Conservation (phyloP, 2,329 filamentous ascomycete genomes). For the Trichoderma harzianum region DNA sequence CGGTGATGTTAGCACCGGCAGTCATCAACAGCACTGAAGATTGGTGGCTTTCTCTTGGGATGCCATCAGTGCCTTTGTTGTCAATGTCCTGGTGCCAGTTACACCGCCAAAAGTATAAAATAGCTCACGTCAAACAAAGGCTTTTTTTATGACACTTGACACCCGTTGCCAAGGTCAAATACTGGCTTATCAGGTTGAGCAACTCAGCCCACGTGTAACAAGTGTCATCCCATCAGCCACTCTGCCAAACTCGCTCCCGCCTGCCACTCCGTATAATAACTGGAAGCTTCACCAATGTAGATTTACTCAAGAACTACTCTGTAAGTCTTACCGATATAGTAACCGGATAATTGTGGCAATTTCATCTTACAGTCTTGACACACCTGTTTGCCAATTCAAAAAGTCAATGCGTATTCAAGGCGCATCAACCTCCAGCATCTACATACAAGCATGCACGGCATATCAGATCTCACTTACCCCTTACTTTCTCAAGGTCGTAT, state of each 20-base stretch:
- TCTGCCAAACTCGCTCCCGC: background rate
- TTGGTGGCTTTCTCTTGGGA: background rate
- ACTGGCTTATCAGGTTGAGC: background rate
- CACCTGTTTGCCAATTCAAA: background rate
- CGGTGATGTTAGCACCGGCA: background rate
- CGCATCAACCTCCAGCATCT: background rate
- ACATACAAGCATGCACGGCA: background rate
- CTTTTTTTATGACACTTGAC: background rate
- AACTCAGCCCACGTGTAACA: slow-evolving; percentile 5
- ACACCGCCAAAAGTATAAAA: background rate
- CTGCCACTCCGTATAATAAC: background rate
- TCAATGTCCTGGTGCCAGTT: background rate
- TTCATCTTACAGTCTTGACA: background rate
- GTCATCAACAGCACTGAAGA: background rate
- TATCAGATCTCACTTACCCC: background rate
- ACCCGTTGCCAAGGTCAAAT: background rate
- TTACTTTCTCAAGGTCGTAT: background rate
- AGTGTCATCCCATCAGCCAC: background rate
- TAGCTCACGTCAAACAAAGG: background rate
- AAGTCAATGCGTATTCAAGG: background rate
- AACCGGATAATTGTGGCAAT: background rate
- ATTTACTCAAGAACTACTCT: background rate
- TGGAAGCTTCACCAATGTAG: background rate
- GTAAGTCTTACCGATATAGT: background rate
- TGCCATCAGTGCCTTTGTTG: background rate